Evolutionary conservation across 1,284 basidiomycete genomes (phyloP), one percentile per base, ranked within the genome.

Genomic region (Rhodotorula sp.): DNA sequence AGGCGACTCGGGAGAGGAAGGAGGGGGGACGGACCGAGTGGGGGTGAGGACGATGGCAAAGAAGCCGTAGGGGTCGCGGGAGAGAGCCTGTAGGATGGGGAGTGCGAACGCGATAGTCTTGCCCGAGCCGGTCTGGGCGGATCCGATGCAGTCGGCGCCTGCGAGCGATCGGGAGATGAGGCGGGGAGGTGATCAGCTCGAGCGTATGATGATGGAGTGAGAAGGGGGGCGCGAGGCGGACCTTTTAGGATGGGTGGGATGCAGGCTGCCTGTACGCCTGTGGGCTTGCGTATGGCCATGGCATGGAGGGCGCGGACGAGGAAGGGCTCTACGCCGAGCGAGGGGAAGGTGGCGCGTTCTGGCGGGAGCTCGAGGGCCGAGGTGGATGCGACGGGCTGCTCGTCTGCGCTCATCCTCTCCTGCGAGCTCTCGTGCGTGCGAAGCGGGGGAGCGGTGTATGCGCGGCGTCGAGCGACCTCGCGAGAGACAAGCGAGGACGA

Each of bases 91-190:
- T 13, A 99, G 85, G 64, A 98, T 97, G 2, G 97, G 97, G 19
- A 99, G 83, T 1, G 96, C 94, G 78, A 99, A 99, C 0, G 97
- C 95, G 69, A 99, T 89, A 0, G 97, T 99, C 84, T 99, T 99
- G 78, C 96, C 96, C 17, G 92, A 95, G 71, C 96, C 97, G 0
- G 96, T 99, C 84, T 98, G 96, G 1, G 97, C 95, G 74, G 97
- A 95, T 44, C 97, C 97, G 74, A 97, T 92, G 80, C 92, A 95
- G 82, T 99, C 96, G 79, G 88, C 87, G 69, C 90, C 92, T 91
- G 68, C 74, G n/a, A 27, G 25, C 22, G 48, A 27, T 13, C 19
- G 17, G 19, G 22, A 6, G 25, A 29, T 9, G 22, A n/a, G 36
- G 53, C 21, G n/a, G 77, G 71, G n/a, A 76, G 78, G 54, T 78